These are phyloP conservation scores for Pseudognaphalium luteoalbum DNA, from an alignment of 129 eudicot genomes.

Conservation along the genomic window DNA sequence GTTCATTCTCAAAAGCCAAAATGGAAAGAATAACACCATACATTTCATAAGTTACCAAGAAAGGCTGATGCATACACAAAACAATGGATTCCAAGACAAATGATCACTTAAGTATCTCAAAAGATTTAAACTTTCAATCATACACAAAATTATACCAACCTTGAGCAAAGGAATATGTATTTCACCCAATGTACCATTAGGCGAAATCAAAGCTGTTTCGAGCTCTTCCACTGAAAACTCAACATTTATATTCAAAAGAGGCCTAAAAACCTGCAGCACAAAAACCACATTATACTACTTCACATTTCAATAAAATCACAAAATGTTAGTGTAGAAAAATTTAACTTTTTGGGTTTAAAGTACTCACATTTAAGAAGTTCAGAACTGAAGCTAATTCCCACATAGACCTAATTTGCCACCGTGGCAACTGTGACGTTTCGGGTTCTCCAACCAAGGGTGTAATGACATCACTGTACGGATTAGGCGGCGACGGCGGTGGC, in stretches of 20 bases:
- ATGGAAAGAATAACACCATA: neutral
- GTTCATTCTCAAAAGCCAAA: neutral
- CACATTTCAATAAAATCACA: neutral
- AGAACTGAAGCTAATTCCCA: constrained; percentile 89
- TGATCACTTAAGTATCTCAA: neutral
- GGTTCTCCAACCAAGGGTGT: constrained; percentile 73
- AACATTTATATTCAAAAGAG: constrained; percentile 72
- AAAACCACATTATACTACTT: constrained; percentile 30
- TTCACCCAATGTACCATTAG: constrained; percentile 76
- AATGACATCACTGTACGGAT: constrained; percentile 52
- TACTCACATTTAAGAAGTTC: constrained; percentile 83
- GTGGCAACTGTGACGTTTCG: constrained; percentile 64
- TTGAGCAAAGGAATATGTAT: constrained; percentile 88
- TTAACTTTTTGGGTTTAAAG: constrained; percentile 24
- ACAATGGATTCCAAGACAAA: neutral
- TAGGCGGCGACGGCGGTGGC: constrained; percentile 43
- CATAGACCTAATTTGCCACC: constrained; percentile 92
- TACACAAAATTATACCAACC: constrained; percentile 47
- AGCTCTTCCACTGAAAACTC: constrained; percentile 93
- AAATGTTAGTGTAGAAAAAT: neutral
- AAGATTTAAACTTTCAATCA: neutral
- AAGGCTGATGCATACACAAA: neutral
- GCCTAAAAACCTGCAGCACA: constrained; percentile 86
- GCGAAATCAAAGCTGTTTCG: constrained; percentile 84
- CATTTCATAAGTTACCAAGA: neutral